Conservation (phyloP, 805 yeast species). For the Barnettozyma populi region DNA sequence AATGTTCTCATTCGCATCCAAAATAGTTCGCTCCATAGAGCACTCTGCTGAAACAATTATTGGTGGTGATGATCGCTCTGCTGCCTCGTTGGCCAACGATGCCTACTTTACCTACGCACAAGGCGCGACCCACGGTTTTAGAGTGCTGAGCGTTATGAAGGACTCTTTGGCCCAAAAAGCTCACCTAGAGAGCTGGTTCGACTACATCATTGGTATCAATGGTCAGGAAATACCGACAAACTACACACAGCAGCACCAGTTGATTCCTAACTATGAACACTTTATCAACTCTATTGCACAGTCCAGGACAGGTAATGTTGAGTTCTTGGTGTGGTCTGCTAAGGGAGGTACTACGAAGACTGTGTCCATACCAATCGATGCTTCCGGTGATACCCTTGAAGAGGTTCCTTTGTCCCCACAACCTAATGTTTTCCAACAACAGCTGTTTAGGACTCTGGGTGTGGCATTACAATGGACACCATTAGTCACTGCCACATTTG, state of each 20-base stretch:
- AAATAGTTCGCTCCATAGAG: slow-evolving; percentile 51
- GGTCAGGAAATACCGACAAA: slow-evolving; percentile 51
- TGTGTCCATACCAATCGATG: slow-evolving; percentile 30
- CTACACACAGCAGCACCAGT: slow-evolving; percentile 29
- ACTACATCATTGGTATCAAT: slow-evolving; percentile 75
- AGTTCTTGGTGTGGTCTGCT: slow-evolving; percentile 75
- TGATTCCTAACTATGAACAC: slow-evolving; percentile 39
- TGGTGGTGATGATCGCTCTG: slow-evolving; percentile 23
- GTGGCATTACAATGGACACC: slow-evolving; percentile 75
- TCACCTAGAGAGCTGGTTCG: slow-evolving; percentile 82
- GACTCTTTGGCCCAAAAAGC: slow-evolving; percentile 42
- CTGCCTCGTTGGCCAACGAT: slow-evolving; percentile 21
- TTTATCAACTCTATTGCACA: slow-evolving; percentile 39
- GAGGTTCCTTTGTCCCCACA: slow-evolving; percentile 21
- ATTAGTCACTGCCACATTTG: slow-evolving; percentile 66
- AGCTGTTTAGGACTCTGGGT: slow-evolving; percentile 50
- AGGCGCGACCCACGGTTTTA: slow-evolving; percentile 42
- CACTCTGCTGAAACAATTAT: slow-evolving; percentile 30
- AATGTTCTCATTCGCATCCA: slow-evolving; percentile 63
- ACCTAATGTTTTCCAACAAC: slow-evolving; percentile 23
- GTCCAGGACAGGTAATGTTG: slow-evolving; percentile 36
- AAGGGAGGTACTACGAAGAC: slow-evolving; percentile 65
- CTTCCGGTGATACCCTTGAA: slow-evolving; percentile 25
- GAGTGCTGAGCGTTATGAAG: slow-evolving; percentile 46
- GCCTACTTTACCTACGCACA: slow-evolving; percentile 25